Evolutionary conservation across 129 eudicot genomes (phyloP), one percentile per base, ranked within the genome.

Genomic region (Flaveria brownii): DNA sequence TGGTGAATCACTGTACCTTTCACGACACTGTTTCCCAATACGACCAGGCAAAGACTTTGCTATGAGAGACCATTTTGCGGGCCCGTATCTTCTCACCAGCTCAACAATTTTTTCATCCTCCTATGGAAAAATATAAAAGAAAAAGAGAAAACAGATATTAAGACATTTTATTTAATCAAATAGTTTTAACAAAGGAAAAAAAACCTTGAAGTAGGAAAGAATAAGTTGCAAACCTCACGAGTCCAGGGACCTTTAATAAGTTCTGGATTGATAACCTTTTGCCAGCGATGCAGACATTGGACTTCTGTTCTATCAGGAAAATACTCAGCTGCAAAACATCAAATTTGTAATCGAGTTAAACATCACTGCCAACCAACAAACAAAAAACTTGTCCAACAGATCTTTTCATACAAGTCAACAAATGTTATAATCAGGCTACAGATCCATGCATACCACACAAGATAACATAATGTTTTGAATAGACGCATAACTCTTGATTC

Each of bases 201-300:
- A 64, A 62, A 64, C 70, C 45, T 25, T 23, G 9, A 62, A 45
- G 82, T 6, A 51, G 43, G 20, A 43, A 43, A 15, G 70, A 80
- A 33, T 14, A 22, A 51, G 76, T 60, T 26, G 59, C 87, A 69
- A 70, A 93, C 98, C 97, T 93, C 96, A 68, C 83, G 91, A 64
- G 98, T 87, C 98, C 97, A 93, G 51, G 98, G 98, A 70, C 98
- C 98, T 84, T 93, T 93, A 55, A 91, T 82, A 69, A 94, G 91
- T 73, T 91, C 97, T 25, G 98, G 98, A 89, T 94, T 94, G 50
- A 94, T 93, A 86, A 91, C 98, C 84, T 94, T 94, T 73, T 94
- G 98, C 98, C 97, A 94, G 71, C 98, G 91, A 81, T 94, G 98
- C 71, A 94, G 74, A 80, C 98, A 94, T 78, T 94, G 98, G 63